Base-by-base conservation (phyloP, 2,329 filamentous ascomycete genomes). In the Fusarium camptoceras region DNA sequence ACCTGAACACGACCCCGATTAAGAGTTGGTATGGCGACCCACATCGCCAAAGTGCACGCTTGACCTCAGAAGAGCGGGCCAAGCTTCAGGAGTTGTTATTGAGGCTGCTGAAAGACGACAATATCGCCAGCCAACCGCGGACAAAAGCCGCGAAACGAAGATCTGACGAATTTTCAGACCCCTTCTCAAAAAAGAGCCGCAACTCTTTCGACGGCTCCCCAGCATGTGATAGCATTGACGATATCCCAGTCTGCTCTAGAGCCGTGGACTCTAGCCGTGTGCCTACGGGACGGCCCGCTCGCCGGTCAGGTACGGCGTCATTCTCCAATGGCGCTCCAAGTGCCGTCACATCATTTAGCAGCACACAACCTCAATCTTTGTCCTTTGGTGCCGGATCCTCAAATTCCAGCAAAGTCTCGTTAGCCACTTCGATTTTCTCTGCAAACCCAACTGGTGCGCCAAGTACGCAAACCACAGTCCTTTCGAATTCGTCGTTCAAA, bases 401-500 rank as follows among this genome's bases (percentile, higher is more conserved):
- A 16, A 78, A 74, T 34, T 78, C 78, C 6, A 81, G 78, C 55
- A 77, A 64, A 37, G 63, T 67, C 4, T 81, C 81, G 0, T 68
- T 80, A 27, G 72, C 64, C 4, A 74, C 78, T 0, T 74, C 64
- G 8, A 65, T 81, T 24, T 84, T 82, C 55, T 82, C 79, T 14
- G 65, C 74, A n/a, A 28, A 59, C 20, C 59, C 66, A 62, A 49
- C 74, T 16, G 69, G 74, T 14, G 64, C 64, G 1, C 63, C 68
- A 6, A 75, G 76, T 15, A 81, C 76, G 2, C 79, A 83, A 58
- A 76, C 77, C 18, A 83, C 81, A 1, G 49, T 77, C n/a, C 27
- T 56, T 1, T 59, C 69, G 2, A 62, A 72, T 9, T 44, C 20
- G 8, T 71, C 69, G 6, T 69, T 69, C 20, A 65, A 48, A 20